Evolutionary conservation across 1,139 yeast genomes (phyloP).

Genomic region (Geotrichum fermentans): DNA sequence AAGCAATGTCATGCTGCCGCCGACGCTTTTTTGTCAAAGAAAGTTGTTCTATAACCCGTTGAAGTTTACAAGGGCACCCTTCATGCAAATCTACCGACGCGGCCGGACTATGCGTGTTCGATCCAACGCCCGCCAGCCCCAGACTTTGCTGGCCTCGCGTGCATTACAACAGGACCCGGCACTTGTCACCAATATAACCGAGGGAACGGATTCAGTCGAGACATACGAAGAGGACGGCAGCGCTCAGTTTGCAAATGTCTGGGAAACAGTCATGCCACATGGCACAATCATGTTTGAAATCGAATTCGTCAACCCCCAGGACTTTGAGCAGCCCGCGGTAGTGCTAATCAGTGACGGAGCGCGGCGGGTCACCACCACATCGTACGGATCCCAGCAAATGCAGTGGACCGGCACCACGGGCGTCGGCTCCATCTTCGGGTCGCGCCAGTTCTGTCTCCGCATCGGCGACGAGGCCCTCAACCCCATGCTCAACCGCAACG

Average conservation of each 20-base stretch:
- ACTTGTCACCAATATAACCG: neutral
- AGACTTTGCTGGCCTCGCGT: neutral
- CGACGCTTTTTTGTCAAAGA: neutral
- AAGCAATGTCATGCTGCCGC: too few species aligned
- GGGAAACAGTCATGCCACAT: slow-evolving; percentile 11
- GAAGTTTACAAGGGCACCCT: neutral
- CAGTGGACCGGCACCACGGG: slow-evolving; percentile 26
- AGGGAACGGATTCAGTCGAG: neutral
- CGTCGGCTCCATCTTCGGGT: slow-evolving; percentile 24
- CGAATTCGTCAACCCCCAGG: slow-evolving; percentile 9
- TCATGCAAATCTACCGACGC: slow-evolving; percentile 13
- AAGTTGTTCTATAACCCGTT: slow-evolving; percentile 8
- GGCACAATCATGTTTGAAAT: slow-evolving; percentile 11
- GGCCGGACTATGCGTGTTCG: neutral
- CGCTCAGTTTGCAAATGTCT: slow-evolving; percentile 12
- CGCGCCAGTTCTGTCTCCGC: slow-evolving; percentile 23
- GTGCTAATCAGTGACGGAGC: slow-evolving; percentile 21
- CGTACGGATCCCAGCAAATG: slow-evolving; percentile 18
- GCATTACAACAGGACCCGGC: neutral
- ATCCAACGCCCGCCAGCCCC: neutral
- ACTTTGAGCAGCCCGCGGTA: slow-evolving; percentile 17
- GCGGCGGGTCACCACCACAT: slow-evolving; percentile 21
- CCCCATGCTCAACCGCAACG: neutral
- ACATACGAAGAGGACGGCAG: neutral
- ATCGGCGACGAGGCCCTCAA: slow-evolving; percentile 1